Evolutionary conservation across 169 alveolate species (phyloP), one percentile per base, ranked within the genome.

Genomic region (Cryptosporidium muris): DNA sequence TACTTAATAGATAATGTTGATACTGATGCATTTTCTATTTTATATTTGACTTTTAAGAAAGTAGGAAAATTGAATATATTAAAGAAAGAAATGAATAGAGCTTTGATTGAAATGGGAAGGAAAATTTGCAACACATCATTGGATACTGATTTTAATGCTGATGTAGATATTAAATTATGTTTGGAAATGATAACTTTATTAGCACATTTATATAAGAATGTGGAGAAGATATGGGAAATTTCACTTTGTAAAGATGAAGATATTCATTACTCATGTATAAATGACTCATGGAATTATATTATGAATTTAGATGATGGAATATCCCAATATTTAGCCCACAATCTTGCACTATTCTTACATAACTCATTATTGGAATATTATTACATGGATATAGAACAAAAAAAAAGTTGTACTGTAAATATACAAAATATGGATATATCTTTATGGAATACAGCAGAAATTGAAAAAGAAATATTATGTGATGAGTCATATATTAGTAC

Each of bases 221-320:
- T 74, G n/a, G 85, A 74, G 49, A 53, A 52, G 34, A 58, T 74
- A 7, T 74, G 85, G 66, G 60, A 8, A 16, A 62, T 2, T 16
- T 74, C 85, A 42, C 60, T 74, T 43, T 34, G 36, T 3, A 68
- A 74, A 12, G 62, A 74, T 48, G 85, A 74, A 16, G 60, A 74
- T 12, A 74, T 74, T 6, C 85, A 68, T 37, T 58, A 58, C 34
- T 45, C 60, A 64, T 74, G 85, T 60, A 74, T 74, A 25, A 74
- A 74, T 54, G 85, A 74, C 4, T 63, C 85, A 34, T 74, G 85
- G 85, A 64, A 47, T n/a, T 47, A 42, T 47, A 74, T 74, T 45
- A 8, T 62, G 53, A 74, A 74, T 34, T 74, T 11, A 34, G 45
- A 58, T n/a, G 85, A 74, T 36, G 25, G 37, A 14, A 40, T 48